A percentile compares a stretch with the other conserved stretches of the same genome.
phyloP scores from a whole-genome alignment of 306 rosid species.

The Sindora glabra region DNA sequence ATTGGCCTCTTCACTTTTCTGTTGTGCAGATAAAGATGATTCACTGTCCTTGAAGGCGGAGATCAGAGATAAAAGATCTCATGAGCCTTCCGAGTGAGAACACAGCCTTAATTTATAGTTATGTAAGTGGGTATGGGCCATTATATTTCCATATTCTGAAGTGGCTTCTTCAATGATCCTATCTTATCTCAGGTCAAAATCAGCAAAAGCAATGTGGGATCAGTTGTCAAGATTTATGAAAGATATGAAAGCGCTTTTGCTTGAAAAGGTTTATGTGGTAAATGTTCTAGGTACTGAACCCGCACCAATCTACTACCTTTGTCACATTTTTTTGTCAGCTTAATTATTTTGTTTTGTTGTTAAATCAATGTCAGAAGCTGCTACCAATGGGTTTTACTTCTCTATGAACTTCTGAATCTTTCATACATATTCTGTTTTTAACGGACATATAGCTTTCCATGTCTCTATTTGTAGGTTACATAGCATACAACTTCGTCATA shows the following conservation, averaged over 20 bases:
- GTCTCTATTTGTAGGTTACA: conserved; percentile 40
- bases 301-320: neutral
- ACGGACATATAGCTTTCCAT: neutral
- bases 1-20: conserved; percentile 15
- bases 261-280: conserved; percentile 56
- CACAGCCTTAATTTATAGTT: conserved; percentile 8
- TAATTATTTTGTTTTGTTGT: conserved; percentile 2
- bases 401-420: neutral
- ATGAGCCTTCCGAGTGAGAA: conserved; percentile 41
- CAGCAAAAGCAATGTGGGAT: conserved; percentile 2
- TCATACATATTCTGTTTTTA: neutral
- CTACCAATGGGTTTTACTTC: neutral
- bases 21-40: conserved; percentile 23
- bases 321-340: neutral
- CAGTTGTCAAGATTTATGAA: conserved; percentile 36
- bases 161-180: neutral
- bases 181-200: conserved; percentile 31
- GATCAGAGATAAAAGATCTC: conserved; percentile 22
- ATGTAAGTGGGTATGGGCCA: neutral
- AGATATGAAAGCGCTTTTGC: conserved; percentile 62
- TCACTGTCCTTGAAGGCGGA: conserved; percentile 24
- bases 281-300: conserved; percentile 60
- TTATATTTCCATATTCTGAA: neutral
- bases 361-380: neutral
- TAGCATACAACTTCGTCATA: conserved; percentile 68